Evolutionary conservation across 768 basidiomycete genomes (phyloP).

Genomic region (Kwoniella sp.): DNA sequence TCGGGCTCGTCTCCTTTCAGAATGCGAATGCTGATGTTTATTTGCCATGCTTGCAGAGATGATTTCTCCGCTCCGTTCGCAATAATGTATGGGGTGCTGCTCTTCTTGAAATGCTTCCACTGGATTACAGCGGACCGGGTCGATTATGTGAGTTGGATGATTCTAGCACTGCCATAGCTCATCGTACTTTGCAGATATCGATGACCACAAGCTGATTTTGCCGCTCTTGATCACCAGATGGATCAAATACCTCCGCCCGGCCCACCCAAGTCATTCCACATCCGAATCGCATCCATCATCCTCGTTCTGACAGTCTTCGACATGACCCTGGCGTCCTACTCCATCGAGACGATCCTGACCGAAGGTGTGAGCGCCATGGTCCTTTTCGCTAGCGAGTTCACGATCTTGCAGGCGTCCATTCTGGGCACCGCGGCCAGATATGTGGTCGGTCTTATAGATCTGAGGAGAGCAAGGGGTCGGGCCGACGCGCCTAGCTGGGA

Average conservation of each 20-base stretch:
- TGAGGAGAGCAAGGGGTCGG: constrained; percentile 66
- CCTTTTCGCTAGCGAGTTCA: constrained; percentile 83
- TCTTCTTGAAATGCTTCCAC: constrained; percentile 96
- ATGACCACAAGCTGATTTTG: background rate
- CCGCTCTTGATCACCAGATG: constrained; percentile 69
- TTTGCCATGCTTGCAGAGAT: constrained; percentile 44
- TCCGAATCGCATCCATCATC: constrained; percentile 77
- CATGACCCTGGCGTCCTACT: constrained; percentile 67
- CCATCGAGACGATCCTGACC: constrained; percentile 64
- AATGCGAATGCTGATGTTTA: constrained; percentile 1
- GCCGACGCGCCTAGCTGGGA: constrained; percentile 77
- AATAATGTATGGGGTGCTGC: constrained; percentile 88
- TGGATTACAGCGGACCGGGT: constrained; percentile 95
- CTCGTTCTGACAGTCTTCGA: constrained; percentile 74
- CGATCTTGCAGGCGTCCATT: constrained; percentile 44
- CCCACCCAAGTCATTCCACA: constrained; percentile 77
- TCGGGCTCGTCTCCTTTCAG: too few species aligned
- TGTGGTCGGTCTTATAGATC: constrained; percentile 74
- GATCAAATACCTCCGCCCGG: constrained; percentile 91
- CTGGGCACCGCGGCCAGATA: constrained; percentile 69
- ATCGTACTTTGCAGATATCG: background rate
- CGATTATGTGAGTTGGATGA: constrained; percentile 73
- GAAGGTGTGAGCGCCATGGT: constrained; percentile 85
- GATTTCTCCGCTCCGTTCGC: constrained; percentile 64
- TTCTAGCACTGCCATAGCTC: too few species aligned